Percentiles rank a stretch among this genome's conserved stretches.
Evolutionary conservation across 257 asterid genomes (phyloP).

Genomic region (Nicotiana tomentosiformis): DNA sequence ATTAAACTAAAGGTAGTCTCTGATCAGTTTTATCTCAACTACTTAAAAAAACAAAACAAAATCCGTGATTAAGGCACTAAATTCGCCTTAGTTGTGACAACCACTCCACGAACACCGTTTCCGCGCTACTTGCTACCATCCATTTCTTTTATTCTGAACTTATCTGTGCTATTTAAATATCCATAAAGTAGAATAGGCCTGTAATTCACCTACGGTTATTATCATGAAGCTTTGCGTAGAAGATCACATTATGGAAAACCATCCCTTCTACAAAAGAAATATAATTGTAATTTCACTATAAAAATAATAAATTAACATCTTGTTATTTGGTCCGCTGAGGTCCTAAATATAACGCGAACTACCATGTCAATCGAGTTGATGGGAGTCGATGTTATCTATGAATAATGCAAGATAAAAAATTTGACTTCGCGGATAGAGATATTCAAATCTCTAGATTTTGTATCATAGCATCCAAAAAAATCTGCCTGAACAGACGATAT

Average conservation of each 20-base stretch:
- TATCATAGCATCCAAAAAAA: no score
- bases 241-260: background rate
- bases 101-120: conserved; percentile 1
- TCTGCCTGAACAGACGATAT: no score
- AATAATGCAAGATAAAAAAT: no score
- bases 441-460: no score
- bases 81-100: background rate
- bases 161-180: background rate
- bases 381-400: no score
- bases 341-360: background rate
- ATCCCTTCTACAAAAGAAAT: background rate
- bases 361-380: no score
- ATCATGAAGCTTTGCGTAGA: background rate
- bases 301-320: background rate
- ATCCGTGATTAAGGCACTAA: background rate
- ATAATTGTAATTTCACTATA: background rate
- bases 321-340: background rate
- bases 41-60: background rate
- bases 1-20: background rate
- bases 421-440: no score
- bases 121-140: background rate
- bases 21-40: background rate
- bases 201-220: background rate
- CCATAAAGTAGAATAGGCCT: background rate
- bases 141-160: background rate